phyloP scores from a whole-genome alignment of 352 stramenopile genomes.

The Peronospora belbahrii region DNA sequence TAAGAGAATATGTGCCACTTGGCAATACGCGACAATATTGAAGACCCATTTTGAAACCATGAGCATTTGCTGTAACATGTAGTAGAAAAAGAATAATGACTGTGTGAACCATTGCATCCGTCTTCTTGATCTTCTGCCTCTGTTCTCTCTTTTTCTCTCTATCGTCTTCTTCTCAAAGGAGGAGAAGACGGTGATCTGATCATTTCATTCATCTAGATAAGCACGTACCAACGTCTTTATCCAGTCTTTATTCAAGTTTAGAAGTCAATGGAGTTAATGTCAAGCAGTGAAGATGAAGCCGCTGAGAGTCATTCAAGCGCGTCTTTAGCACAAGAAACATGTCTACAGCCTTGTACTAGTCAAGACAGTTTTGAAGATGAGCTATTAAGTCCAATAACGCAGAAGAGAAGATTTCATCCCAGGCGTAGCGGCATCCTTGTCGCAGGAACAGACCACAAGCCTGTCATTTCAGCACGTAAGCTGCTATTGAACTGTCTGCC shows the following conservation, averaged over 20 bases:
- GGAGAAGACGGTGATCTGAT: too few species aligned
- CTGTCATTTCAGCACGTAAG: constrained; percentile 51
- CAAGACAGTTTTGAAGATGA: constrained; percentile 15
- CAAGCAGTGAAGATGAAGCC: constrained; percentile 50
- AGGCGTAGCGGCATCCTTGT: background rate
- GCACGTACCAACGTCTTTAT: too few species aligned
- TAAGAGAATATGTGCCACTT: constrained; percentile 30
- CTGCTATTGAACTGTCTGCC: constrained; percentile 50
- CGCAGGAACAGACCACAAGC: constrained; percentile 22
- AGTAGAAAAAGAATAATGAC: too few species aligned
- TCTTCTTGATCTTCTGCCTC: too few species aligned
- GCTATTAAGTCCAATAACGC: constrained; percentile 5
- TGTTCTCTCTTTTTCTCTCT: too few species aligned
- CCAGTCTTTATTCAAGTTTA: constrained; percentile 3
- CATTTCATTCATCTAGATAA: background rate
- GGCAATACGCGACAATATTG: too few species aligned
- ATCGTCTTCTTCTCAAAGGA: too few species aligned
- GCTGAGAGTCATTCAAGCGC: constrained; percentile 4
- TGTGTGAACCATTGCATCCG: too few species aligned
- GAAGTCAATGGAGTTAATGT: constrained; percentile 53
- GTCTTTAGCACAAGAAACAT: background rate
- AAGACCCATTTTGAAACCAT: background rate
- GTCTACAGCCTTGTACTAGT: background rate
- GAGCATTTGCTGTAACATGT: too few species aligned
- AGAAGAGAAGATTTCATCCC: background rate